phyloP scores from a whole-genome alignment of 345 rosid species.

The Moricandia arvensis region DNA sequence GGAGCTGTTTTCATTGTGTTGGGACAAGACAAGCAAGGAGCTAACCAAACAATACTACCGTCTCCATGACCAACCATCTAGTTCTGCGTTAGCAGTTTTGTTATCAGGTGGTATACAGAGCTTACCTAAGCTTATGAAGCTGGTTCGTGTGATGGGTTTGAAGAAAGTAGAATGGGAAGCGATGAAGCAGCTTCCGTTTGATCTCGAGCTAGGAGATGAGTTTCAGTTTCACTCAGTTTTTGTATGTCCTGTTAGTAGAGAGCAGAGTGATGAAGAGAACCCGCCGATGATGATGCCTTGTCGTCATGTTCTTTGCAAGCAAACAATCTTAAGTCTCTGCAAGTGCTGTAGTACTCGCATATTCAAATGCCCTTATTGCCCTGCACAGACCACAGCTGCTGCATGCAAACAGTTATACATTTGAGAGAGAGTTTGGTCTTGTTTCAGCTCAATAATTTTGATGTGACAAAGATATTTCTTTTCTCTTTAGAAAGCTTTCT shows the following conservation, averaged over 20 bases:
- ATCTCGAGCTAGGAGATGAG: constrained; percentile 55
- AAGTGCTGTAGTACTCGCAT: constrained; percentile 41
- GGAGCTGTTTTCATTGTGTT: constrained; percentile 42
- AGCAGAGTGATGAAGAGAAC: constrained; percentile 58
- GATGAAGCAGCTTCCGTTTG: constrained; percentile 65
- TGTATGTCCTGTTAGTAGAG: constrained; percentile 72
- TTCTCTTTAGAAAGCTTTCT: not conserved
- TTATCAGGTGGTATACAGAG: constrained; percentile 61
- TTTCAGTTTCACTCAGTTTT: constrained; percentile 67
- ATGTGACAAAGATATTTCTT: not conserved
- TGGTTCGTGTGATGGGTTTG: constrained; percentile 55
- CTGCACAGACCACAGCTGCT: constrained; percentile 42
- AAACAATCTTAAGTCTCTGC: constrained; percentile 55
- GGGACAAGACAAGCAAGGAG: constrained; percentile 47
- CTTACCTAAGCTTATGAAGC: constrained; percentile 60
- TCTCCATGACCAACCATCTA: constrained; percentile 50
- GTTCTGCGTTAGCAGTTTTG: constrained; percentile 50
- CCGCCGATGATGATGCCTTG: constrained; percentile 77
- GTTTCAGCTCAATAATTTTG: constrained; percentile 13
- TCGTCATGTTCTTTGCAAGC: constrained; percentile 64
- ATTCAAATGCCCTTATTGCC: constrained; percentile 70
- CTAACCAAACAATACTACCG: constrained; percentile 54
- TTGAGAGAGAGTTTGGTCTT: constrained; percentile 19
- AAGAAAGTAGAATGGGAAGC: constrained; percentile 64
- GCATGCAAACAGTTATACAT: constrained; percentile 53